These are phyloP conservation scores for Leptomonas pyrrhocoris DNA, from an alignment of 208 protist species.

Conservation along the genomic window DNA sequence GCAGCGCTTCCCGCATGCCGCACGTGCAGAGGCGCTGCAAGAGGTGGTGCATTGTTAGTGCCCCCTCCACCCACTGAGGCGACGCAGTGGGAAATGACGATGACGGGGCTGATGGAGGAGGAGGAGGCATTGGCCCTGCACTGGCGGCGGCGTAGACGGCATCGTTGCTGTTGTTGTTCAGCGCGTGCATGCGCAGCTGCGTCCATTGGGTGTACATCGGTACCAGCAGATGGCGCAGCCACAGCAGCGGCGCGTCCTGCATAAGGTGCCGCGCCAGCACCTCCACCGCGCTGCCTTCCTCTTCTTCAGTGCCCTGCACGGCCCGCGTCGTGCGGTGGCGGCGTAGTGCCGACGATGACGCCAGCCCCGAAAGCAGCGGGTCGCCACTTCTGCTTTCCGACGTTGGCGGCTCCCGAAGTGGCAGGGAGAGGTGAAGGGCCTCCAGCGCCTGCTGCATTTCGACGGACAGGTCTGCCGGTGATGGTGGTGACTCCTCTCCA, in stretches of 20 bases:
- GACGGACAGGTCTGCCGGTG: background rate
- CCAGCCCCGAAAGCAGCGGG: no score
- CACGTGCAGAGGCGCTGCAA: constrained; percentile 17
- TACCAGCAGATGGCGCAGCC: constrained; percentile 32
- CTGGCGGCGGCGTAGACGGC: background rate
- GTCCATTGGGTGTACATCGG: constrained; percentile 35
- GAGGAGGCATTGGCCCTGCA: background rate
- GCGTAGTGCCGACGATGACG: no score
- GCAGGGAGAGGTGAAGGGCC: constrained; percentile 28
- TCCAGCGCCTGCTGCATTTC: constrained; percentile 33
- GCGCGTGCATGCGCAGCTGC: constrained; percentile 13
- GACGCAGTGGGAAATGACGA: no score
- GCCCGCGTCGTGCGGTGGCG: no score
- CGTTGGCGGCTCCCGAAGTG: constrained; percentile 6
- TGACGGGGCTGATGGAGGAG: background rate
- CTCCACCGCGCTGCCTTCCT: background rate
- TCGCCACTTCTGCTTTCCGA: no score
- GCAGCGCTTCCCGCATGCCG: constrained; percentile 17
- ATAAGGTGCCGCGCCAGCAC: constrained; percentile 22
- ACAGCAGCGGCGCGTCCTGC: constrained; percentile 32
- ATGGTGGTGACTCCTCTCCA: background rate
- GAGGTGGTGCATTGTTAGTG: constrained; percentile 22
- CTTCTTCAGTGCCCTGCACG: no score
- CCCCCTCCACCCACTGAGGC: constrained; percentile 5
- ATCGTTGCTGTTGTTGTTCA: background rate